These are phyloP conservation scores for Fusarium beomiforme DNA, from an alignment of 2,329 filamentous ascomycete species.

Conservation along the genomic window DNA sequence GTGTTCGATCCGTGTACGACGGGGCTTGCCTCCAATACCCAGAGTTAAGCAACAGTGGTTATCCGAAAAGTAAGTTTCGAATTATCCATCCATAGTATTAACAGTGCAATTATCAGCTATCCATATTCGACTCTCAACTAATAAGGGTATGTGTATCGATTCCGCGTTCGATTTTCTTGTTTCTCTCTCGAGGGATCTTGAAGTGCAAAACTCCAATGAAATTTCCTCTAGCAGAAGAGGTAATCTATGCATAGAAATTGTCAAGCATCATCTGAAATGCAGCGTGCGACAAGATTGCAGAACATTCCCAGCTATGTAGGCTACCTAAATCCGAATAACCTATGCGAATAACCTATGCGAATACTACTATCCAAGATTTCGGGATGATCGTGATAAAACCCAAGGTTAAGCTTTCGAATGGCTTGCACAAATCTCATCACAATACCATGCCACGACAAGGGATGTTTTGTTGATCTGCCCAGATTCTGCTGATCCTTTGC, in stretches of 20 bases:
- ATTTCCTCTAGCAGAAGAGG: neutral
- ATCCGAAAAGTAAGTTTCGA: neutral
- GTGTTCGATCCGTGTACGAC: neutral
- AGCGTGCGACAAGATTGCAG: too few species aligned
- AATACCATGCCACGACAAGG: neutral
- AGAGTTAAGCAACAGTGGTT: too few species aligned
- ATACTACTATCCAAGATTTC: neutral
- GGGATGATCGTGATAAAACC: neutral
- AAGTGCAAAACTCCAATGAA: accelerated
- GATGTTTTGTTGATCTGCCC: neutral
- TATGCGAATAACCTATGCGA: neutral
- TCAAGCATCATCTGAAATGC: accelerated
- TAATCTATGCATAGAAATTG: accelerated
- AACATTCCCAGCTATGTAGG: neutral
- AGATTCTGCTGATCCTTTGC: neutral
- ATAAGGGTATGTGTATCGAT: too few species aligned
- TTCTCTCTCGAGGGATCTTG: accelerated
- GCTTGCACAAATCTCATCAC: neutral
- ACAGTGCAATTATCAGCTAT: neutral
- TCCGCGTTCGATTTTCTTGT: neutral
- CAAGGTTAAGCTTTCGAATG: neutral
- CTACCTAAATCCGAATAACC: neutral
- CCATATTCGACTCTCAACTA: neutral
- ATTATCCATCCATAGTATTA: neutral
- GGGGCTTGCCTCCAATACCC: neutral